Evolutionary conservation across 1,139 yeast genomes (phyloP).

Genomic region (Hansenula lynferdii): DNA sequence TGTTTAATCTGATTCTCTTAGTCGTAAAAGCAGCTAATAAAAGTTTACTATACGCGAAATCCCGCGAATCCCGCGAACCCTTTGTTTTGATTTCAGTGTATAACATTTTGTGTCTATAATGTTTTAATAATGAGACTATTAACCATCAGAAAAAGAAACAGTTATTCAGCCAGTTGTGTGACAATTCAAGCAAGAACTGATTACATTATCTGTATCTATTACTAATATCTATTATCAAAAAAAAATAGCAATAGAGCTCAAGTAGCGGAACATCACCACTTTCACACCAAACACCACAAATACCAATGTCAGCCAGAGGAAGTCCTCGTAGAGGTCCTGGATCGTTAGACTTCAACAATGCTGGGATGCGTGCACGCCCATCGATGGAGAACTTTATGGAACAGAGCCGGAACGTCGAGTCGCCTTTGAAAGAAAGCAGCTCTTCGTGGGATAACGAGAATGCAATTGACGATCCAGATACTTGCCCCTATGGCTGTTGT

Average conservation of each 20-base stretch:
- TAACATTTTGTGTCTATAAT: not conserved
- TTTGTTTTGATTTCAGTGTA: not conserved
- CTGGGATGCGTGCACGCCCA: too few species aligned
- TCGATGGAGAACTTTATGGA: not conserved
- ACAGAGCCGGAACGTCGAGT: not conserved
- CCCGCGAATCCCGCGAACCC: not conserved
- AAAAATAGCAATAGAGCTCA: too few species aligned
- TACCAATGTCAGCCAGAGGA: not conserved
- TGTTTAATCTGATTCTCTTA: not conserved
- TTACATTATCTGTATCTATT: too few species aligned
- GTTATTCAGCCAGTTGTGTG: too few species aligned
- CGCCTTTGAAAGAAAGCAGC: constrained; percentile 1
- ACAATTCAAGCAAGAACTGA: too few species aligned
- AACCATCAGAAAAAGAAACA: too few species aligned
- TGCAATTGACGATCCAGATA: not conserved
- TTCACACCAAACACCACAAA: not conserved
- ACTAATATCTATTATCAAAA: too few species aligned
- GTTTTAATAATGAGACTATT: too few species aligned
- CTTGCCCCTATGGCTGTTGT: constrained; percentile 32
- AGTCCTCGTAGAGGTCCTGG: not conserved
- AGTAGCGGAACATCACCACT: too few species aligned
- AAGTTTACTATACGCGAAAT: not conserved
- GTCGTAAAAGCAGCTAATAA: not conserved
- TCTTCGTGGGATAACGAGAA: not conserved
- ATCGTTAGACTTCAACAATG: not conserved